phyloP scores from a whole-genome alignment of 768 basidiomycete species.

The Phlebiopsis gigantea region DNA sequence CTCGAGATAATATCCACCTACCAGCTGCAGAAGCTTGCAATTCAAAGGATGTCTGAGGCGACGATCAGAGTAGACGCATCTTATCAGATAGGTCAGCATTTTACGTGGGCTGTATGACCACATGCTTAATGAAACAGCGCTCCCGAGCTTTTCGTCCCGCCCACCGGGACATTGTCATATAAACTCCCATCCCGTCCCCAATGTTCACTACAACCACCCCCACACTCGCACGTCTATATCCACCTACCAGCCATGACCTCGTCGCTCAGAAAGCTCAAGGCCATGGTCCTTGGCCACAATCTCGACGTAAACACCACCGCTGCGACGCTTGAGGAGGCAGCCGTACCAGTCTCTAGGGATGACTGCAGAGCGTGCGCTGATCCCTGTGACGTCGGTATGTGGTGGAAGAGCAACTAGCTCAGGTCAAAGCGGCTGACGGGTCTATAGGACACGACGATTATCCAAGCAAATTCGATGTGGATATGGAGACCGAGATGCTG shows the following conservation, averaged over 20 bases:
- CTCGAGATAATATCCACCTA: too few species aligned
- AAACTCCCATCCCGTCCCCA: not conserved
- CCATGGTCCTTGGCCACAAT: constrained; percentile 22
- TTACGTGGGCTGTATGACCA: not conserved
- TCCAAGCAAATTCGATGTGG: constrained; percentile 66
- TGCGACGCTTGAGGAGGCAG: constrained; percentile 47
- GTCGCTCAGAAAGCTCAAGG: constrained; percentile 22
- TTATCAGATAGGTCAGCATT: constrained; percentile 4
- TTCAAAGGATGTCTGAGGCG: not conserved
- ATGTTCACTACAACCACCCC: not conserved
- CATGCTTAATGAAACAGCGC: not conserved
- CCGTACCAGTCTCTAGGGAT: constrained; percentile 60
- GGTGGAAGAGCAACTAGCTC: not conserved
- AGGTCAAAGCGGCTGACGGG: not conserved
- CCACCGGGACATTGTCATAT: not conserved
- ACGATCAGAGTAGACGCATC: constrained; percentile 1
- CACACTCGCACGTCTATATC: not conserved
- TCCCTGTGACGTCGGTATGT: constrained; percentile 67
- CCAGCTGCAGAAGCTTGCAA: too few species aligned
- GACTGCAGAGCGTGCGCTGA: constrained; percentile 73
- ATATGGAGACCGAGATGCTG: constrained; percentile 78
- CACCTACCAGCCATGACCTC: not conserved
- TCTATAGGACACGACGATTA: constrained; percentile 68
- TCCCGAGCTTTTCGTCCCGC: not conserved
- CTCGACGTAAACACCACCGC: constrained; percentile 35